Evolutionary conservation across 345 rosid genomes (phyloP).

Genomic region (Anastatica hierochuntica): DNA sequence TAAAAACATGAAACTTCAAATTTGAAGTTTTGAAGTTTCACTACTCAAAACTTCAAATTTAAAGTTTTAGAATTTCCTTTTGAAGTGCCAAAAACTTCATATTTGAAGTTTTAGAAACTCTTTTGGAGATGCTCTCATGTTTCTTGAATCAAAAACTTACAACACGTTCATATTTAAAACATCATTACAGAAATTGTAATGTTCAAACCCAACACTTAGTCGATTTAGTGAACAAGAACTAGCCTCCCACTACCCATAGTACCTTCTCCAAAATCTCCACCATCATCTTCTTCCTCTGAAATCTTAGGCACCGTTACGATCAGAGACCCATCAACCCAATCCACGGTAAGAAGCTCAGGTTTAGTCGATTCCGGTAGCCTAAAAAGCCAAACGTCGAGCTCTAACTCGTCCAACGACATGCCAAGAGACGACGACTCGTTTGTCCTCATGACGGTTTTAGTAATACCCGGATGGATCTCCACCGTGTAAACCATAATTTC

Average conservation of each 20-base stretch:
- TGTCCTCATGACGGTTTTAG: conserved; percentile 73
- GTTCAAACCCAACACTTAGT: no score
- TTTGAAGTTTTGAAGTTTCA: not conserved
- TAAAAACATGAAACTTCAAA: no score
- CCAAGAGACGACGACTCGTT: conserved; percentile 44
- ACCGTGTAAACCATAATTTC: conserved; percentile 70
- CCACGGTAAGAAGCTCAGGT: conserved; percentile 90
- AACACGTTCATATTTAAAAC: no score
- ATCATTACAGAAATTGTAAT: no score
- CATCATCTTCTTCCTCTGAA: conserved; percentile 25
- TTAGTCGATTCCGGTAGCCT: conserved; percentile 80
- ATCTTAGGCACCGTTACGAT: conserved; percentile 86
- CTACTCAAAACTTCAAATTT: no score
- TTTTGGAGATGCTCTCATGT: no score
- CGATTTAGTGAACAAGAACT: conserved; percentile 72
- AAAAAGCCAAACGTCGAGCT: conserved; percentile 92
- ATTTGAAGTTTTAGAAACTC: no score
- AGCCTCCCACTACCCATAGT: conserved; percentile 73
- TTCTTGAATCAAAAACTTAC: no score
- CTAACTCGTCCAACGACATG: conserved; percentile 55
- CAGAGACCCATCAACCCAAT: conserved; percentile 55
- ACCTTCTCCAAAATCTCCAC: conserved; percentile 58
- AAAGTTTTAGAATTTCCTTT: no score
- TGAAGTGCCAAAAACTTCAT: no score
- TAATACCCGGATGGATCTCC: conserved; percentile 85